A percentile compares a stretch with the other conserved stretches of the same genome.
Conservation (phyloP, 306 rosid species). For the Cucurbita argyrosperma region DNA sequence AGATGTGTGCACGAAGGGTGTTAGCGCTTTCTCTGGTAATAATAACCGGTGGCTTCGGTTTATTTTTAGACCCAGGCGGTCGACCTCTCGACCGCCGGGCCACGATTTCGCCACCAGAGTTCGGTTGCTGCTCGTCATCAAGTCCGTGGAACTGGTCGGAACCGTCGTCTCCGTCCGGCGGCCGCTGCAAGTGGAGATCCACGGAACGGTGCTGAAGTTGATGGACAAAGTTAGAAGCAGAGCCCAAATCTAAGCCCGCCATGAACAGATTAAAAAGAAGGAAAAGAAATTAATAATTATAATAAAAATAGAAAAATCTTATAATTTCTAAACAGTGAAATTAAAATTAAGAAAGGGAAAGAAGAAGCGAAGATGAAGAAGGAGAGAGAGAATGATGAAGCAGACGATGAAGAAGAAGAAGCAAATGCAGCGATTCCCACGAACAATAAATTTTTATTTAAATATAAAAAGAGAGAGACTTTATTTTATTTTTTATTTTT, state of each 20-base stretch:
- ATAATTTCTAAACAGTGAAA: neutral
- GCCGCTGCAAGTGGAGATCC: conserved; percentile 47
- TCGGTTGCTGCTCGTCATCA: conserved; percentile 11
- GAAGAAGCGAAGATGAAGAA: neutral
- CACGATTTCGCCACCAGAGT: conserved; percentile 33
- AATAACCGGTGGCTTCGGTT: conserved; percentile 63
- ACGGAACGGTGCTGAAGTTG: conserved; percentile 58
- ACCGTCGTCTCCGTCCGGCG: conserved; percentile 17
- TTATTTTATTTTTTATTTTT: neutral
- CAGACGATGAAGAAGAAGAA: conserved; percentile 9
- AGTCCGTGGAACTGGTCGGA: neutral
- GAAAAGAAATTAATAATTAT: conserved; percentile 17
- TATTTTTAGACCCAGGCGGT: conserved; percentile 77
- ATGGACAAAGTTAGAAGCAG: conserved; percentile 78
- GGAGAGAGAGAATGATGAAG: neutral
- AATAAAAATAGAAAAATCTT: conserved; percentile 5
- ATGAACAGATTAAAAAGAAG: conserved; percentile 35
- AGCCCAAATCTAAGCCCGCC: conserved; percentile 96
- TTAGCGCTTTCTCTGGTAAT: conserved; percentile 83
- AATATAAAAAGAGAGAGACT: neutral
- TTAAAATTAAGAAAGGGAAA: conserved; percentile 13
- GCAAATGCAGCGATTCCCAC: neutral
- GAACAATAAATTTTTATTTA: neutral
- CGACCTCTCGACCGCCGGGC: conserved; percentile 69
- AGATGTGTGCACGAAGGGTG: conserved; percentile 77